Evolutionary conservation across 768 basidiomycete genomes (phyloP).

Genomic region (Obba rivulosa): DNA sequence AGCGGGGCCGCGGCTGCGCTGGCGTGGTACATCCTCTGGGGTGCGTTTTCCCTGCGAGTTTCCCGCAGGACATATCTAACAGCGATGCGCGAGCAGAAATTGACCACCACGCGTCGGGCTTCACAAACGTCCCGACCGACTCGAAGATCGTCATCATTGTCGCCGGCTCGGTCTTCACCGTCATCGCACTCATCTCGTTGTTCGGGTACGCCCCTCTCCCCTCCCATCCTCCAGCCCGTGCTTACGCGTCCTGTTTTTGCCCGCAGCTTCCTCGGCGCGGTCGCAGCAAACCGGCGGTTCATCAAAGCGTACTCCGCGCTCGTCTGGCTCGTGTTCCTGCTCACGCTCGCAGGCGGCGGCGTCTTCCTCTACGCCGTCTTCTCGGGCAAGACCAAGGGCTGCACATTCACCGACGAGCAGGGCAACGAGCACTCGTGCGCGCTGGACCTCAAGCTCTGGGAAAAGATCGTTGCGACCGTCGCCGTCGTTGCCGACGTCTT

Average conservation of each 20-base stretch:
- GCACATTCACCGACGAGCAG: constrained; percentile 9
- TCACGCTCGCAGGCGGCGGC: constrained; percentile 12
- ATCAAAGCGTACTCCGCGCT: constrained; percentile 22
- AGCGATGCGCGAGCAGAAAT: constrained; percentile 3
- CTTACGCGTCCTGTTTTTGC: not conserved
- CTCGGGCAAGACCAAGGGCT: constrained; percentile 15
- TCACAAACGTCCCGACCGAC: constrained; percentile 6
- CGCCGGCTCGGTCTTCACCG: constrained; percentile 15
- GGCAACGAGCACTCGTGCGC: constrained; percentile 9
- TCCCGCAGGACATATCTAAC: not conserved
- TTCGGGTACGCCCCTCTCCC: constrained; percentile 17
- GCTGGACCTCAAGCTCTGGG: constrained; percentile 13
- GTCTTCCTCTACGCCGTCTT: constrained; percentile 19
- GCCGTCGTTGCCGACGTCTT: constrained; percentile 13
- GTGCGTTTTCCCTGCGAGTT: constrained; percentile 8
- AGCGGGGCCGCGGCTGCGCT: constrained; percentile 7
- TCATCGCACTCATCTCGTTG: constrained; percentile 20
- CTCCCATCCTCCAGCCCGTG: not conserved
- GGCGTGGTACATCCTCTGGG: constrained; percentile 14
- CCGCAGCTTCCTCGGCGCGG: constrained; percentile 22
- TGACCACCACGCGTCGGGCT: constrained; percentile 6
- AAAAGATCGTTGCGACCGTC: constrained; percentile 19
- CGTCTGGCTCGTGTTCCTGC: constrained; percentile 19
- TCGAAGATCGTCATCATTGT: constrained; percentile 14
- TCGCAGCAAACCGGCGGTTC: constrained; percentile 21